Percentiles rank a stretch among this genome's conserved stretches.
Conservation (phyloP, 441 rosid genomes). For the Erodium texanum region DNA sequence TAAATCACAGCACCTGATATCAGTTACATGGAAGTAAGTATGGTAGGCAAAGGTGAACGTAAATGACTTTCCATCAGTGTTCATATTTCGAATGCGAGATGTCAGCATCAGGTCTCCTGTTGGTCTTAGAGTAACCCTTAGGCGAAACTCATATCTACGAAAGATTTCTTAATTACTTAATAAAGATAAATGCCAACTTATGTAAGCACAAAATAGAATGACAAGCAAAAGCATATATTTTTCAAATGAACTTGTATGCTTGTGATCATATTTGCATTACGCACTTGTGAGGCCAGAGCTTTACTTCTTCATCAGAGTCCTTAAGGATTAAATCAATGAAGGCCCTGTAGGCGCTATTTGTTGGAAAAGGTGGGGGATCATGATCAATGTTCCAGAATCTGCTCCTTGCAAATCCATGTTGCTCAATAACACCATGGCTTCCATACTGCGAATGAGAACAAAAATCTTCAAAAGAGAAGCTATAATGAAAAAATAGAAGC, state of each 20-base stretch:
- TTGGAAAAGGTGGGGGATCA: conserved; percentile 49
- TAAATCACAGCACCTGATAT: conserved; percentile 48
- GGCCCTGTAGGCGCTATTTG: conserved; percentile 39
- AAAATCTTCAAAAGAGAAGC: conserved; percentile 4
- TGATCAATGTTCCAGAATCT: conserved; percentile 51
- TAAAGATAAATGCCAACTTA: no score
- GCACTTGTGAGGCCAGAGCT: conserved; percentile 63
- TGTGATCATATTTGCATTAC: neutral
- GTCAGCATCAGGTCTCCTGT: conserved; percentile 75
- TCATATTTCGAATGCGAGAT: conserved; percentile 83
- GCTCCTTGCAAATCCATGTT: conserved; percentile 91
- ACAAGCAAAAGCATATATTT: no score
- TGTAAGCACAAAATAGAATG: no score
- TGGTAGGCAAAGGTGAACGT: conserved; percentile 83
- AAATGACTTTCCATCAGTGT: conserved; percentile 71
- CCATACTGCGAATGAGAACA: conserved; percentile 45
- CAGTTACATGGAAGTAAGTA: conserved; percentile 79
- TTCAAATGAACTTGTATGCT: neutral
- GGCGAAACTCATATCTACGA: conserved; percentile 73
- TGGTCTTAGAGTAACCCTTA: conserved; percentile 61
- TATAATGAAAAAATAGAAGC: conserved; percentile 13
- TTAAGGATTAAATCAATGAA: conserved; percentile 40
- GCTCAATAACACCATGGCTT: conserved; percentile 54
- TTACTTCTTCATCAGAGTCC: conserved; percentile 39
- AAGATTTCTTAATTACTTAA: no score